phyloP scores from a whole-genome alignment of 2,329 filamentous ascomycete genomes.

The Fusarium austroafricanum region DNA sequence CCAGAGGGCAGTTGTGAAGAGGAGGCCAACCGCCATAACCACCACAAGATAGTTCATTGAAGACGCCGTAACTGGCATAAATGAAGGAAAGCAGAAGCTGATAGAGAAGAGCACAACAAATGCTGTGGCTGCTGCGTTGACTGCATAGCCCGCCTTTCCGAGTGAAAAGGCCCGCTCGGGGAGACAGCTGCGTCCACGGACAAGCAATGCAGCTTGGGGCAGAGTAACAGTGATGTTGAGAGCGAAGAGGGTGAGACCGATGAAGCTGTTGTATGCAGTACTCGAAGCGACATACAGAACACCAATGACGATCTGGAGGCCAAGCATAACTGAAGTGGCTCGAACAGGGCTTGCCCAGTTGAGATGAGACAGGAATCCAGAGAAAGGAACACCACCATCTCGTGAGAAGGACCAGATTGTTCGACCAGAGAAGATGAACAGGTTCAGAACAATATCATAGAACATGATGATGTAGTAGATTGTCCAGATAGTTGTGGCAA shows the following conservation, averaged over 20 bases:
- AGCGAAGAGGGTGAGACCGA: conserved; percentile 41
- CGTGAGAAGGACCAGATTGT: conserved; percentile 45
- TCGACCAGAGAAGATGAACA: conserved; percentile 43
- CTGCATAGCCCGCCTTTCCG: conserved; percentile 39
- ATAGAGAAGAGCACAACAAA: conserved; percentile 42
- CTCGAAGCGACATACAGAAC: conserved; percentile 41
- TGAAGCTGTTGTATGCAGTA: conserved; percentile 44
- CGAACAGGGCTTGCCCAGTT: conserved; percentile 40
- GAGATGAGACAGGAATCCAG: conserved; percentile 36
- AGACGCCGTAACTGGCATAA: conserved; percentile 28
- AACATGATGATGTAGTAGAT: conserved; percentile 46
- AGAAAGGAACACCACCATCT: conserved; percentile 43
- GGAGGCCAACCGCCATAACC: conserved; percentile 39
- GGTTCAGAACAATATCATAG: conserved; percentile 44
- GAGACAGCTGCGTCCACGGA: conserved; percentile 39
- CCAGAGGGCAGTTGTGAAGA: conserved; percentile 36
- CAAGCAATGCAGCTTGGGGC: conserved; percentile 39
- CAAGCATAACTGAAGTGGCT: conserved; percentile 44
- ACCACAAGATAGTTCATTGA: conserved; percentile 46
- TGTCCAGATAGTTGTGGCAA: conserved; percentile 43
- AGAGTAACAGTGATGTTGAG: conserved; percentile 44
- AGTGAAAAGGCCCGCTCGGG: conserved; percentile 43
- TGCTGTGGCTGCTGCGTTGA: conserved; percentile 36
- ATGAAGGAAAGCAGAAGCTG: conserved; percentile 41
- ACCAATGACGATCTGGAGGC: conserved; percentile 43